Conservation (phyloP, 2,329 filamentous ascomycete genomes). For the Fusarium avenaceum region DNA sequence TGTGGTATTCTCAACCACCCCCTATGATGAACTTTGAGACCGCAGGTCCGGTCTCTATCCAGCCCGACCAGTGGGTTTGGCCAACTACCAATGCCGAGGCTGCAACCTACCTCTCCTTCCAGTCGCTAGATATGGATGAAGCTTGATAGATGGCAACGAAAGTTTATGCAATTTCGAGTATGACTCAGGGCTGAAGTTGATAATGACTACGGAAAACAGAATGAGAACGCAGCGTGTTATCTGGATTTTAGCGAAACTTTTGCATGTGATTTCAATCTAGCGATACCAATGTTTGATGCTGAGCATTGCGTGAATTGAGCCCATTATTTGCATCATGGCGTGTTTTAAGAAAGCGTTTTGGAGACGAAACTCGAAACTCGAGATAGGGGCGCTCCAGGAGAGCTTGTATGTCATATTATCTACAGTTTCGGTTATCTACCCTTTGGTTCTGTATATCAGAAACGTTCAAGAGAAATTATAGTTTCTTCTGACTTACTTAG, state of each 20-base stretch:
- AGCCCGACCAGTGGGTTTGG: conserved; percentile 50
- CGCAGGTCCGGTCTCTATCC: conserved; percentile 40
- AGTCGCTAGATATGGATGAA: conserved; percentile 41
- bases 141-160: not conserved
- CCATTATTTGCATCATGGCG: not conserved
- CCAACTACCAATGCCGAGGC: conserved; percentile 41
- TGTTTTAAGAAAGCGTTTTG: not conserved
- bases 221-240: not conserved
- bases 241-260: not conserved
- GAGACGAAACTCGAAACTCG: not conserved
- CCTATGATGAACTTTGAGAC: conserved; percentile 51
- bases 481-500: not conserved
- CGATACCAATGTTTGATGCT: not conserved
- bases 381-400: not conserved
- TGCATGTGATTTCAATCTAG: conserved; percentile 4
- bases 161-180: not conserved
- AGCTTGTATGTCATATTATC: not conserved
- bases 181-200: not conserved
- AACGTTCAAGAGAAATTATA: too few species aligned
- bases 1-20: conserved; percentile 51
- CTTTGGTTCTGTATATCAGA: not conserved
- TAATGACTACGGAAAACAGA: not conserved
- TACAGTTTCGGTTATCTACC: not conserved
- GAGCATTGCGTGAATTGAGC: conserved; percentile 8
- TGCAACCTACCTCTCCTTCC: conserved; percentile 33